These are phyloP conservation scores for Rhodotorula sp. DNA, from an alignment of 1,284 basidiomycete genomes.

Conservation along the genomic window DNA sequence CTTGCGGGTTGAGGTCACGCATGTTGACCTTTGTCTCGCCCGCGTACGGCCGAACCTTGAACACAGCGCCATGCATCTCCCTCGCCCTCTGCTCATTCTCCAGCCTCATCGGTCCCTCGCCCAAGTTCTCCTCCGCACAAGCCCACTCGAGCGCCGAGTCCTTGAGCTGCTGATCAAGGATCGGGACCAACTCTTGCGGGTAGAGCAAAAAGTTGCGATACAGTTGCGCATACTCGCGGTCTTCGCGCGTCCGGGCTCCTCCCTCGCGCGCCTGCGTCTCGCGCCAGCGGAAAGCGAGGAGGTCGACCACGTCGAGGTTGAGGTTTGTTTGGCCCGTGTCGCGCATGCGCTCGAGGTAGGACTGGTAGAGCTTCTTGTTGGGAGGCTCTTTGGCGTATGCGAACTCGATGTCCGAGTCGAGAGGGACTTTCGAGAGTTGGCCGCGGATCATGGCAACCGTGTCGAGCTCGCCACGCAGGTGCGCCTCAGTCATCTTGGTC, in stretches of 20 bases:
- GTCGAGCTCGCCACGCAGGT: slow-evolving; percentile 26
- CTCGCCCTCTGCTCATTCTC: slow-evolving; percentile 47
- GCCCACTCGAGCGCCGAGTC: slow-evolving; percentile 55
- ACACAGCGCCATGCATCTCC: slow-evolving; percentile 75
- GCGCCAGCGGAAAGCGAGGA: slow-evolving; percentile 82
- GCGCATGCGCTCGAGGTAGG: slow-evolving; percentile 80
- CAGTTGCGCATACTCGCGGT: slow-evolving; percentile 52
- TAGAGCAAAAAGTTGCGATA: slow-evolving; percentile 67
- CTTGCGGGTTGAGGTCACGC: slow-evolving; percentile 84
- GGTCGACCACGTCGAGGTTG: slow-evolving; percentile 85
- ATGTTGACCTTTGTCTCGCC: slow-evolving; percentile 74
- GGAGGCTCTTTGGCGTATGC: slow-evolving; percentile 42
- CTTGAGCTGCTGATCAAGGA: slow-evolving; percentile 93
- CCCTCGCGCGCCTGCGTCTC: slow-evolving; percentile 61
- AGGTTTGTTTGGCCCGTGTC: slow-evolving; percentile 86
- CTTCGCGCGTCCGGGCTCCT: slow-evolving; percentile 51
- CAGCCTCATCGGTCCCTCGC: slow-evolving; percentile 14
- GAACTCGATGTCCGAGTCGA: slow-evolving; percentile 32
- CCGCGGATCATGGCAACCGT: slow-evolving; percentile 17
- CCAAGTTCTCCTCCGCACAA: slow-evolving; percentile 35
- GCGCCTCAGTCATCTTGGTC: slow-evolving; percentile 6
- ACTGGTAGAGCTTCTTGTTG: slow-evolving; percentile 64
- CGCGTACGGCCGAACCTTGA: slow-evolving; percentile 89
- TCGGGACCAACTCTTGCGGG: slow-evolving; percentile 93
- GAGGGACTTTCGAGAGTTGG: slow-evolving; percentile 16